Percentiles rank a stretch among this genome's conserved stretches.
phyloP scores from a whole-genome alignment of 331 rosid genomes.

The Acacia pycnantha region DNA sequence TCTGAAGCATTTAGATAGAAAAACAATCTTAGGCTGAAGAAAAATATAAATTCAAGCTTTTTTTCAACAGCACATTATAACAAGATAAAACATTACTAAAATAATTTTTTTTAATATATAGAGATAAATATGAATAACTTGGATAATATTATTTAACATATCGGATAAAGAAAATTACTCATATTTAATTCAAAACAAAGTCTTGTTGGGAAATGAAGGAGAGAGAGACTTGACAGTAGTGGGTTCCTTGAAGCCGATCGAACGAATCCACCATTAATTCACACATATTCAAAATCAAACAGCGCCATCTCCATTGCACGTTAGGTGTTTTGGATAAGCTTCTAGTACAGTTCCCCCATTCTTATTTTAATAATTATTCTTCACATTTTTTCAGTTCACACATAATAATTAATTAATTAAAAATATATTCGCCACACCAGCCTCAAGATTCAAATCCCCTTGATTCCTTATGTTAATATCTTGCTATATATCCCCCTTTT shows the following conservation, averaged over 20 bases:
- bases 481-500: background rate
- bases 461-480: constrained; percentile 17
- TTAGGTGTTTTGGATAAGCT: constrained; percentile 60
- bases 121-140: background rate
- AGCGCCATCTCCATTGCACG: constrained; percentile 29
- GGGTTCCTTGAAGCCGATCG: constrained; percentile 9
- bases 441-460: constrained; percentile 38
- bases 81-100: background rate
- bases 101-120: too few species aligned
- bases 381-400: background rate
- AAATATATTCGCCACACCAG: constrained; percentile 19
- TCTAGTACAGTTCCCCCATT: constrained; percentile 19
- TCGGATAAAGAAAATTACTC: background rate
- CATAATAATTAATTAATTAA: background rate
- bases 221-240: background rate
- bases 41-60: too few species aligned
- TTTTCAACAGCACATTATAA: background rate
- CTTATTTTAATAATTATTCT: background rate
- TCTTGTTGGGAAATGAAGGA: background rate
- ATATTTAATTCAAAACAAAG: background rate
- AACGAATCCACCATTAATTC: background rate
- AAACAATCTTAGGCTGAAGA: too few species aligned
- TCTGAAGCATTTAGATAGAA: too few species aligned
- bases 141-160: background rate
- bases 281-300: constrained; percentile 19